Conservation (phyloP, 2,329 filamentous ascomycete species). For the Cercospora zeae-maydis region DNA sequence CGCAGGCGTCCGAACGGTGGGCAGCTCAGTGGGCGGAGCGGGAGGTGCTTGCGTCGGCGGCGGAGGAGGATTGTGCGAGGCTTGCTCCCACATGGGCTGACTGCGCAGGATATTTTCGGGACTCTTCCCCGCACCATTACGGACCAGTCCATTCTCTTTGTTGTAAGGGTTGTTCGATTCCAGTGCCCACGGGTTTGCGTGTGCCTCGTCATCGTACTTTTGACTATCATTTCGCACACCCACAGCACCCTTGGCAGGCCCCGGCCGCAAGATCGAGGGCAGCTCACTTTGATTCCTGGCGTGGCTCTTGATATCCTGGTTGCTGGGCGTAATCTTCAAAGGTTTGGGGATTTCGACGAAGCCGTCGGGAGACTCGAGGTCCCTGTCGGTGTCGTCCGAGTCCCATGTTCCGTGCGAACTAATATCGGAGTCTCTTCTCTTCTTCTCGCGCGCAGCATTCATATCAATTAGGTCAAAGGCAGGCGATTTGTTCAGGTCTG, state of each 20-base stretch:
- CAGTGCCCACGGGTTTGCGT: constrained; percentile 30
- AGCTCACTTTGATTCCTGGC: constrained; percentile 24
- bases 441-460: constrained; percentile 28
- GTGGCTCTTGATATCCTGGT: constrained; percentile 19
- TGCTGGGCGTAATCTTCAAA: constrained; percentile 28
- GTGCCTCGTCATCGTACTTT: constrained; percentile 26
- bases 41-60: constrained; percentile 21
- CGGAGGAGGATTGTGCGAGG: constrained; percentile 23
- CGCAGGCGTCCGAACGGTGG: constrained; percentile 41
- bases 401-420: constrained; percentile 38
- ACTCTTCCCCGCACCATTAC: neutral
- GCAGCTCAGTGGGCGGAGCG: constrained; percentile 39
- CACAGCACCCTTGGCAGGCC: constrained; percentile 21
- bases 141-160: constrained; percentile 14
- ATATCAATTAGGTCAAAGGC: constrained; percentile 42
- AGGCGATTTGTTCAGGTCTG: constrained; percentile 36
- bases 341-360: constrained; percentile 31
- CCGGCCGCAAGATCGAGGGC: constrained; percentile 29
- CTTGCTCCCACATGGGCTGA: constrained; percentile 40
- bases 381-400: constrained; percentile 25
- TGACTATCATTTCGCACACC: constrained; percentile 17
- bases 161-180: constrained; percentile 27
- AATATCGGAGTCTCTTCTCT: constrained; percentile 36
- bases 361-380: constrained; percentile 18
- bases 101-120: constrained; percentile 32